Percentiles rank a stretch among this genome's conserved stretches.
These are phyloP conservation scores for Cordyceps pruinosa DNA, from an alignment of 2,329 filamentous ascomycete species.

Conservation along the genomic window DNA sequence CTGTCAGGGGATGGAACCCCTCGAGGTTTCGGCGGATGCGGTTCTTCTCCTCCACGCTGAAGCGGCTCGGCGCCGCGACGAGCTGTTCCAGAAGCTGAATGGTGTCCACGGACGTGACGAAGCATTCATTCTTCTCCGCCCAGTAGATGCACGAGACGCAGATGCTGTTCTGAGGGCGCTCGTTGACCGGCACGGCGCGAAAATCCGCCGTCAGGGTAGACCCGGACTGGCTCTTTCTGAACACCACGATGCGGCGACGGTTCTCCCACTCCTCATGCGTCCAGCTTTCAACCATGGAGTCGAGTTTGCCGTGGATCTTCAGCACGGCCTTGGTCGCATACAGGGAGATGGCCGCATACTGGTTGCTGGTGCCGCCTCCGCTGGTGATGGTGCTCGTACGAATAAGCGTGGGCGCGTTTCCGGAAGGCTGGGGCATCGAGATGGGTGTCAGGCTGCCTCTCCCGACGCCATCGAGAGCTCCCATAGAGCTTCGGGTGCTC, in stretches of 20 bases:
- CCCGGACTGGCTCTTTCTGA: constrained; percentile 73
- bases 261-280: constrained; percentile 70
- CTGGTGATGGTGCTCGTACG: constrained; percentile 48
- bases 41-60: constrained; percentile 97
- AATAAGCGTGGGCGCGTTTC: constrained; percentile 40
- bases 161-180: constrained; percentile 75
- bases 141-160: constrained; percentile 98
- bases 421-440: constrained; percentile 37
- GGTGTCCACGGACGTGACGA: constrained; percentile 93
- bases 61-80: constrained; percentile 66
- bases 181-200: constrained; percentile 68
- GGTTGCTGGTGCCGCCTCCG: constrained; percentile 30
- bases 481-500: constrained; percentile 36
- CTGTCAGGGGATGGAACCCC: constrained; percentile 84
- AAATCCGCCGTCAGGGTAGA: constrained; percentile 78
- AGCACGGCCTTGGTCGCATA: constrained; percentile 80
- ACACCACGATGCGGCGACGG: constrained; percentile 79
- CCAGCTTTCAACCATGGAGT: constrained; percentile 80
- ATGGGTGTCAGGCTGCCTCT: constrained; percentile 42
- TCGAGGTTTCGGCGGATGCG: constrained; percentile 92
- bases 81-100: constrained; percentile 91
- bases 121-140: constrained; percentile 86
- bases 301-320: constrained; percentile 78
- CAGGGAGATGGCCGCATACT: constrained; percentile 72
- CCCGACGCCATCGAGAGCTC: constrained; percentile 34